phyloP scores from a whole-genome alignment of 768 basidiomycete species.

The Podaxis rugospora region DNA sequence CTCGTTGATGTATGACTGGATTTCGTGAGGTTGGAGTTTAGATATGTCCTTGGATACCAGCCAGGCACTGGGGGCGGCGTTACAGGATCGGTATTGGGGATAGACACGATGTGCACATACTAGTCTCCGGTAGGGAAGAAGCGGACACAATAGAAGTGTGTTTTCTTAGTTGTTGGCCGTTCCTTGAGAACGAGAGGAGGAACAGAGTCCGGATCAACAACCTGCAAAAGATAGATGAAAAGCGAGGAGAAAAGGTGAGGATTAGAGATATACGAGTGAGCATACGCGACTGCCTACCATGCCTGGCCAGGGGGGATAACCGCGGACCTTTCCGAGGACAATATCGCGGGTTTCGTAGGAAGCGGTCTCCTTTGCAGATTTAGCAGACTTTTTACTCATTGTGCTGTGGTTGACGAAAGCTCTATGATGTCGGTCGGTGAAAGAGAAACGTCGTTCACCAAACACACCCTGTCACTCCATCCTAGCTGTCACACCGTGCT shows the following conservation, averaged over 20 bases:
- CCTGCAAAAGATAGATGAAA: conserved; percentile 36
- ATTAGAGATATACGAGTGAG: conserved; percentile 17
- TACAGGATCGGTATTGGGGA: conserved; percentile 4
- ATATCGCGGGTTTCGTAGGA: conserved; percentile 74
- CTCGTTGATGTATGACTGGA: conserved; percentile 77
- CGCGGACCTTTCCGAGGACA: conserved; percentile 90
- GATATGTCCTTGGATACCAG: conserved; percentile 78
- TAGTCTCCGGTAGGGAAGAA: conserved; percentile 96
- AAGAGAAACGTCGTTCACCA: conserved; percentile 11
- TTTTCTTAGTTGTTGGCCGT: conserved; percentile 71
- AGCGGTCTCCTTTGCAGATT: conserved; percentile 39
- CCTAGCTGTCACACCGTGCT: background rate
- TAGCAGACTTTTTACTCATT: conserved; percentile 58
- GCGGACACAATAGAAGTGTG: conserved; percentile 59
- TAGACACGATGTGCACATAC: conserved; percentile 47
- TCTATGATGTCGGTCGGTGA: background rate
- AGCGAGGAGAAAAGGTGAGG: conserved; percentile 12
- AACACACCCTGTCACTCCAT: conserved; percentile 6
- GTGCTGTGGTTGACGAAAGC: conserved; percentile 6
- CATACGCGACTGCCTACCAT: conserved; percentile 57
- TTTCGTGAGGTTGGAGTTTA: conserved; percentile 71
- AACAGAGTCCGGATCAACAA: conserved; percentile 71
- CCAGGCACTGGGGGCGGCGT: conserved; percentile 63
- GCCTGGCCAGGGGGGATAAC: conserved; percentile 93
- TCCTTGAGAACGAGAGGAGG: conserved; percentile 60